Evolutionary conservation across 805 yeast species (phyloP), one percentile per base, ranked within the genome.

Genomic region (Ogataea chonburiensis): DNA sequence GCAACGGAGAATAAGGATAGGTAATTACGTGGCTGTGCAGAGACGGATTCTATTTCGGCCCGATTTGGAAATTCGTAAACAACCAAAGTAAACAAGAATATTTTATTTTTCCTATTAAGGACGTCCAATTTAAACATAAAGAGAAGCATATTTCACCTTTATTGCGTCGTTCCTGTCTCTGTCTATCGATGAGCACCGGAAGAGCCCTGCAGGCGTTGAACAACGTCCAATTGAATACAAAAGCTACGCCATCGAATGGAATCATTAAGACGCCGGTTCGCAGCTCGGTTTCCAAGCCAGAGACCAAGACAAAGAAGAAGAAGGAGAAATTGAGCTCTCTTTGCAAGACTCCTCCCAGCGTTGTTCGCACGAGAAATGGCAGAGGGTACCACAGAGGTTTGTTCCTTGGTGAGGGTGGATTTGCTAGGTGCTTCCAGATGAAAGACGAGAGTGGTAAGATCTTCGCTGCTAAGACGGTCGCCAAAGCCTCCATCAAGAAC

Each of bases 361-460:
- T 89, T 47, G 94, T 93, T 48, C 75, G 91, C 50, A 86, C 93
- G 27, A 76, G 89, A 63, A 72, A 75, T 40, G 96, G 96, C 28
- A 77, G 86, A 56, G 94, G 88, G 51, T 93, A 85, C 62, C 86
- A 84, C 46, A 76, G 98, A 57, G 98, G 98, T 2, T 71, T 71
- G 42, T 89, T 88, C 53, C 69, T 93, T 22, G 98, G 98, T 23
- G 98, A 91, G 66, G 99, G 99, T 43, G 99, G 99, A 0, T 93
- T 93, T 69, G 99, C 98, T 12, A 78, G 98, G 56, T 93, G 99
- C 59, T 93, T 93, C 66, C 97, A 93, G 61, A 93, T 93, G 71
- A 86, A 84, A 58, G 96, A 89, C 63, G 83, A 87, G 43, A 68
- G 75, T 47, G 98, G 98, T 22, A 77, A 78, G 54, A 74, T 86